Evolutionary conservation across 441 rosid genomes (phyloP), one percentile per base, ranked within the genome.

Genomic region (Populus hybrid): DNA sequence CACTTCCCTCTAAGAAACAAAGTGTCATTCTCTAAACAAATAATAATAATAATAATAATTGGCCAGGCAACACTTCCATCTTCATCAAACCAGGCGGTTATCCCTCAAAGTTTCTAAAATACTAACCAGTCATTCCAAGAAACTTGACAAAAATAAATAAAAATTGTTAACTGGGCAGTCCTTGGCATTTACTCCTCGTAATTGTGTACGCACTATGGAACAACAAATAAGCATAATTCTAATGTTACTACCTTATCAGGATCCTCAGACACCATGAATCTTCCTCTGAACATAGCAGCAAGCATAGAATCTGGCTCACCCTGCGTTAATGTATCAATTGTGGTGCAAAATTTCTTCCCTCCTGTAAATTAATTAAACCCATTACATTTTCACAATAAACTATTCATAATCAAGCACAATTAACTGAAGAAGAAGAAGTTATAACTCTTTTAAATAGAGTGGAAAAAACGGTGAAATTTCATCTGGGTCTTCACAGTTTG

Each of bases 251-350:
- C 98, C 92, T 85, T 85, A 21, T 83, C 87, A 28, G 91, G 79
- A 64, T 93, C 97, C 54, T 77, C 83, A 73, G 79, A 85, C 77
- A 93, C 77, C 1, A 89, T 86, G 84, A 92, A 93, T 7, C 94
- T 91, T 46, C 99, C 97, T 73, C 98, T 93, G 82, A 95, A 93
- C 98, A 91, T 93, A 0, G 98, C 97, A n/a, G 98, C 97, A 65
- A 95, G 94, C 97, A 93, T 92, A 0, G 98, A 93, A 64, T 92
- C 93, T 28, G 97, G 99, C 82, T 93, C 98, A 66, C 98, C 92
- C 78, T 83, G 88, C 65, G 93, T 93, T 87, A 95, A 82, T 32
- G 98, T 95, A 85, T 90, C 98, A 73, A 89, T 73, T 20, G 95
- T 89, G 1, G 97, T 91, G 81, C 93, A 88, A 65, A 91, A 93